These are phyloP conservation scores for Trametes pubescens DNA, from an alignment of 1,284 basidiomycete species.

Conservation along the genomic window DNA sequence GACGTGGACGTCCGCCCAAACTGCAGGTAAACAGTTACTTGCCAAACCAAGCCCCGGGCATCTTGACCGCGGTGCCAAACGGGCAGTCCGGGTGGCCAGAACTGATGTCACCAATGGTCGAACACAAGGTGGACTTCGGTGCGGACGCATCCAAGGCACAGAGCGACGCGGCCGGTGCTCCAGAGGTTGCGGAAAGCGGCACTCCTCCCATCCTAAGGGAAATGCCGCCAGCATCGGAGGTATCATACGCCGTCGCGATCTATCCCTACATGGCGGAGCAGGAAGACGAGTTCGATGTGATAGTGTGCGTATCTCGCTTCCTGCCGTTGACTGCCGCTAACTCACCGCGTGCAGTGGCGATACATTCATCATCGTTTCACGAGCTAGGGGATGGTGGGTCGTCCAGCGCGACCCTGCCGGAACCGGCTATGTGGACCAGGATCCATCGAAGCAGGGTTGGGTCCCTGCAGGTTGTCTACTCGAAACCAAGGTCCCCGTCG, in stretches of 20 bases:
- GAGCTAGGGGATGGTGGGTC: constrained; percentile 98
- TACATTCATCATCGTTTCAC: constrained; percentile 92
- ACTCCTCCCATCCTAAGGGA: constrained; percentile 48
- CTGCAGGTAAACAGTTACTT: constrained; percentile 70
- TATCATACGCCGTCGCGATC: constrained; percentile 90
- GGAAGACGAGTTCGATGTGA: constrained; percentile 97
- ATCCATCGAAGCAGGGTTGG: constrained; percentile 84
- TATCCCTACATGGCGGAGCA: constrained; percentile 97
- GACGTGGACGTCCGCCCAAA: constrained; percentile 59
- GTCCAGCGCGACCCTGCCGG: constrained; percentile 94
- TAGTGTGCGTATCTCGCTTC: constrained; percentile 72
- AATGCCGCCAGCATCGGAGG: constrained; percentile 64
- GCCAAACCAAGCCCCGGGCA: constrained; percentile 43
- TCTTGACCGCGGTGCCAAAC: constrained; percentile 58
- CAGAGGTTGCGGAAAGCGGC: constrained; percentile 27
- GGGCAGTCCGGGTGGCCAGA: constrained; percentile 81
- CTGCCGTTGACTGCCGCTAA: constrained; percentile 4
- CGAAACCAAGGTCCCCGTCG: constrained; percentile 86
- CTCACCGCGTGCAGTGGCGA: constrained; percentile 64
- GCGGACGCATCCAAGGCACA: constrained; percentile 36
- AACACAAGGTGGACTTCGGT: constrained; percentile 49
- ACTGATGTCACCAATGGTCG: constrained; percentile 65
- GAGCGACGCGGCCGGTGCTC: constrained; percentile 24
- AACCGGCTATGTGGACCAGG: constrained; percentile 79
- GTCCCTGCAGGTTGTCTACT: constrained; percentile 93